A percentile compares a stretch with the other conserved stretches of the same genome.
Conservation (phyloP, 1,139 yeast species). For the Yamadazyma aaseri region DNA sequence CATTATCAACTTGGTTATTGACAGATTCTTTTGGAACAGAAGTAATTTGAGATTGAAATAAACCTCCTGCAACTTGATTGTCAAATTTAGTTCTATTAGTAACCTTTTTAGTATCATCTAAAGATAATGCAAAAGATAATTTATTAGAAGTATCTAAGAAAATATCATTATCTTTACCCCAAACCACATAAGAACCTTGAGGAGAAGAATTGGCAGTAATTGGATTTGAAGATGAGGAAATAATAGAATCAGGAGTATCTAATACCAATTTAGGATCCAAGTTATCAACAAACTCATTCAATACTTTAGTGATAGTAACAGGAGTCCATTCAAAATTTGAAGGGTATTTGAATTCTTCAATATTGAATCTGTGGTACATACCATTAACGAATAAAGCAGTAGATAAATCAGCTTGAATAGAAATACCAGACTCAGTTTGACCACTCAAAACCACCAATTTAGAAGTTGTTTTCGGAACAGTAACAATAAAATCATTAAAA, state of each 20-base stretch:
- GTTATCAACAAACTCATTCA: slow-evolving; percentile 41
- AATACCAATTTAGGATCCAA: slow-evolving; percentile 28
- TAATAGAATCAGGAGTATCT: slow-evolving; percentile 9
- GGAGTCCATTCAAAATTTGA: slow-evolving; percentile 59
- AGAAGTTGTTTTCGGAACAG: slow-evolving; percentile 58
- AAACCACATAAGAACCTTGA: slow-evolving; percentile 54
- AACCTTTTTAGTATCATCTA: slow-evolving; percentile 56
- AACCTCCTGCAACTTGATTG: slow-evolving; percentile 69
- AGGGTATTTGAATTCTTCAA: slow-evolving; percentile 54
- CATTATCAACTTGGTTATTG: slow-evolving; percentile 48
- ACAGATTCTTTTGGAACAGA: slow-evolving; percentile 31
- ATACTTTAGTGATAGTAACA: slow-evolving; percentile 48
- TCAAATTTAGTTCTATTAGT: slow-evolving; percentile 67
- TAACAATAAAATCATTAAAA: slow-evolving; percentile 53
- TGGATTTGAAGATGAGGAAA: slow-evolving; percentile 11
- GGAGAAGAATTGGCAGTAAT: slow-evolving; percentile 46
- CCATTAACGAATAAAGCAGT: slow-evolving; percentile 65
- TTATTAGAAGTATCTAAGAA: slow-evolving; percentile 59
- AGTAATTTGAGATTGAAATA: slow-evolving; percentile 73
- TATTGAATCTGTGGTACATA: slow-evolving; percentile 35
- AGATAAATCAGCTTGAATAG: slow-evolving; percentile 67
- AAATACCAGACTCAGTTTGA: slow-evolving; percentile 28
- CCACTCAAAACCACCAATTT: slow-evolving; percentile 60
- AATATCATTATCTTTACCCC: slow-evolving; percentile 66
- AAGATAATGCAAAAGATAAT: slow-evolving; percentile 69